These are phyloP conservation scores for Colletotrichum coccodes DNA, from an alignment of 2,329 filamentous ascomycete species.

Conservation along the genomic window DNA sequence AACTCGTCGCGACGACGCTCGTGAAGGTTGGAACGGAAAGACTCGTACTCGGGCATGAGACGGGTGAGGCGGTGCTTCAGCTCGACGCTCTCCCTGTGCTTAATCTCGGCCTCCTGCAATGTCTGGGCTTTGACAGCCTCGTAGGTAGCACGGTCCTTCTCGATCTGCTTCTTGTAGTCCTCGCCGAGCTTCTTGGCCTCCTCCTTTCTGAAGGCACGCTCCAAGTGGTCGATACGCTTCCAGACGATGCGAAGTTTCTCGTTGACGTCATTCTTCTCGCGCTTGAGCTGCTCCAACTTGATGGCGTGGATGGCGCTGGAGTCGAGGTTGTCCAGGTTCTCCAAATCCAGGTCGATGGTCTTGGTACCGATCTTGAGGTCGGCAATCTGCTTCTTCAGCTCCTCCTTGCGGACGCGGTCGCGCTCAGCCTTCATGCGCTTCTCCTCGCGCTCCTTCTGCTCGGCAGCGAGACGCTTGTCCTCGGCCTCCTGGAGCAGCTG, in stretches of 20 bases:
- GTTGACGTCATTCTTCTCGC: slow-evolving; percentile 96
- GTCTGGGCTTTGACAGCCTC: slow-evolving; percentile 82
- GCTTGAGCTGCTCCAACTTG: slow-evolving; percentile 95
- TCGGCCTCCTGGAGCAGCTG: slow-evolving; percentile 92
- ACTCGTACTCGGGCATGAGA: slow-evolving; percentile 85
- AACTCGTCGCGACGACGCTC: slow-evolving; percentile 94
- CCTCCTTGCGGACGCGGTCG: slow-evolving; percentile 89
- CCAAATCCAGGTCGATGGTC: slow-evolving; percentile 77
- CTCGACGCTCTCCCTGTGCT: slow-evolving; percentile 91
- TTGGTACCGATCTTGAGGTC: slow-evolving; percentile 92
- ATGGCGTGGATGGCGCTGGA: slow-evolving; percentile 90
- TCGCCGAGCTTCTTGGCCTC: slow-evolving; percentile 90
- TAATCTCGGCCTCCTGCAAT: slow-evolving; percentile 81
- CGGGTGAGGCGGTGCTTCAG: slow-evolving; percentile 92
- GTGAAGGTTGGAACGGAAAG: slow-evolving; percentile 83
- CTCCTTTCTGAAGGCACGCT: slow-evolving; percentile 96
- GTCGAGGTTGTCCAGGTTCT: slow-evolving; percentile 87
- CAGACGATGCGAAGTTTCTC: slow-evolving; percentile 91
- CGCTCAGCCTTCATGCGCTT: slow-evolving; percentile 88
- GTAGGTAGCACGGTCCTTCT: slow-evolving; percentile 81
- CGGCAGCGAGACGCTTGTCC: slow-evolving; percentile 86
- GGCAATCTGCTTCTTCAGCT: slow-evolving; percentile 90
- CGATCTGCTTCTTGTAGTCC: slow-evolving; percentile 86
- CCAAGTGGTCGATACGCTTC: slow-evolving; percentile 96
- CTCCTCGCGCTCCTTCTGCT: slow-evolving; percentile 90